Base-by-base conservation (phyloP, 2,329 filamentous ascomycete genomes). In the Trichothecium sympodiale region DNA sequence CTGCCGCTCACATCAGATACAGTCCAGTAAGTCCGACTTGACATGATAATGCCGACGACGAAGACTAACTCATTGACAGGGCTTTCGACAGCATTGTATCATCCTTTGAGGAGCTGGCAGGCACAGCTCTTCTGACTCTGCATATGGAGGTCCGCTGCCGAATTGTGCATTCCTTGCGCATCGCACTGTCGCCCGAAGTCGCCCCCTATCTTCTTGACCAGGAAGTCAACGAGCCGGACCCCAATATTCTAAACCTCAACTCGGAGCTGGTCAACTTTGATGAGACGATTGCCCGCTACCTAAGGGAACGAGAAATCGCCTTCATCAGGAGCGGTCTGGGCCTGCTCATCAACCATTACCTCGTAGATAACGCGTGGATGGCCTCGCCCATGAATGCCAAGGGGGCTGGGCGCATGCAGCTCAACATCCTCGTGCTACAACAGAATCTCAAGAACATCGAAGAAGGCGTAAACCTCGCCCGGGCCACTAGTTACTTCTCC, bases 361-460 rank as follows among this genome's bases (percentile, higher is more conserved):
- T 96, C 3, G 76, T 95, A 27, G 65, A 77, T 41, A 83, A 83
- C 43, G 76, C 79, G 2, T 64, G 69, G 14, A 72, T 74, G 51
- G 82, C 89, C 31, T 77, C 78, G 34, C 78, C 81, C 7, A 89
- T 98, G 78, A 95, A 98, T 55, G 64, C 62, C 27, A 75, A 82
- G 47, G 91, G 91, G 29, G 84, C 80, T 40, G 77, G 79, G n/a
- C 75, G 87, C 27, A 87, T 98, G 75, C 81, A 87, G 55, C 75
- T 96, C 50, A 94, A 98, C 55, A 86, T 95, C 33, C 71, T 95
- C 17, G 91, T 98, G 29, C 66, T 98, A 35, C 89, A 96, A 60
- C 91, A 98, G 55, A 95, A 94, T 50, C 74, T 98, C 37, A 94
- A 94, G 64, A 94, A 94, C 46, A 80, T 98, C 36, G 86, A 91